phyloP scores from a whole-genome alignment of 192 early-diverging fungal species.

The Coemansia asiatica region DNA sequence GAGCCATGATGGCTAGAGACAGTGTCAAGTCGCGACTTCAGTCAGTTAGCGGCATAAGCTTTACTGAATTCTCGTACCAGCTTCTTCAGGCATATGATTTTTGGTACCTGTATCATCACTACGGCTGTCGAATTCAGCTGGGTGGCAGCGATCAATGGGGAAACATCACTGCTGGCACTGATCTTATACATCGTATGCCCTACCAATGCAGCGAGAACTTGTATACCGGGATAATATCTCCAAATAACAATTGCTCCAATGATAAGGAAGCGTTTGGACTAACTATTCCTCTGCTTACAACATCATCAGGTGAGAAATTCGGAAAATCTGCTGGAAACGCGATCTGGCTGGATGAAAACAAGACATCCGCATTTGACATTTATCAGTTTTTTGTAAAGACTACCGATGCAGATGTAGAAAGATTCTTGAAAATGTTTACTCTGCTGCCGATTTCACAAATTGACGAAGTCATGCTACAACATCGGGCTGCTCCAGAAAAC shows the following conservation, averaged over 20 bases:
- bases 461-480: conserved; percentile 59
- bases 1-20: conserved; percentile 83
- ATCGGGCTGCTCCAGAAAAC: conserved; percentile 64
- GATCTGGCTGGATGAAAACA: conserved; percentile 82
- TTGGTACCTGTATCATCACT: conserved; percentile 70
- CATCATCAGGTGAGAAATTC: conserved; percentile 91
- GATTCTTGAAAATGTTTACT: conserved; percentile 80
- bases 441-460: conserved; percentile 69
- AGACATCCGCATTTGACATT: conserved; percentile 83
- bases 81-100: conserved; percentile 94
- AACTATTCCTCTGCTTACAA: conserved; percentile 84
- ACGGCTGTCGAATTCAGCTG: conserved; percentile 59
- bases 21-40: conserved; percentile 83
- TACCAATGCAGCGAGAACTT: conserved; percentile 2
- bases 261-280: conserved; percentile 69
- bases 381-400: conserved; percentile 95
- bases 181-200: conserved; percentile 76
- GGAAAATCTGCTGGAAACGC: conserved; percentile 97
- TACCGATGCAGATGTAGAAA: conserved; percentile 74
- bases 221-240: conserved; percentile 1
- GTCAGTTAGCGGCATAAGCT: conserved; percentile 83
- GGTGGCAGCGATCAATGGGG: conserved; percentile 99
- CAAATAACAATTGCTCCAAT: conserved; percentile 10
- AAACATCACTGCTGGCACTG: conserved; percentile 91
- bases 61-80: conserved; percentile 97